A percentile compares a stretch with the other conserved stretches of the same genome.
Conservation (phyloP, 768 basidiomycete species). For the Leccinum incarnatum region DNA sequence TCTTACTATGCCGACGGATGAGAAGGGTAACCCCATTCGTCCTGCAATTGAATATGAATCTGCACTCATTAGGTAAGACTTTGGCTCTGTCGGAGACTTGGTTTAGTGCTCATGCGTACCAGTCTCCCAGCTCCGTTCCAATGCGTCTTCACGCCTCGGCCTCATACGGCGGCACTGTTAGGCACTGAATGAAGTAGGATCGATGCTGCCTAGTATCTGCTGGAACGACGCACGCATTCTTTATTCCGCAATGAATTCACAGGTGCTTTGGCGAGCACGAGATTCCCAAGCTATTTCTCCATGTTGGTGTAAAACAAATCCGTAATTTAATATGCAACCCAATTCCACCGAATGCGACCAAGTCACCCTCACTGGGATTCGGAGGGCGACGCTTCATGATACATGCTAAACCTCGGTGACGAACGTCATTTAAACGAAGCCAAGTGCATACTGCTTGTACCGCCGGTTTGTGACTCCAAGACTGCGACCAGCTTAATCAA, state of each 20-base stretch:
- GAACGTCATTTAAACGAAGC: neutral
- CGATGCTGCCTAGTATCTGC: neutral
- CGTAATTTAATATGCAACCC: neutral
- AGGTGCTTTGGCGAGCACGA: neutral
- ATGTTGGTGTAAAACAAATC: neutral
- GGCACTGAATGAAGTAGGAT: neutral
- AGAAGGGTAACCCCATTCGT: neutral
- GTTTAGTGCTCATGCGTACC: neutral
- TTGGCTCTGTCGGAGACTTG: neutral
- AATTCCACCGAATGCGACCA: neutral
- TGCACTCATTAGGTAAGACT: neutral
- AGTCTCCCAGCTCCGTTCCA: constrained; percentile 1
- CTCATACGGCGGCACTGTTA: neutral
- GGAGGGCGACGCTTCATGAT: neutral
- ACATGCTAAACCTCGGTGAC: neutral
- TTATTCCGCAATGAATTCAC: neutral
- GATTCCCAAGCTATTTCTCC: neutral
- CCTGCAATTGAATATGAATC: neutral
- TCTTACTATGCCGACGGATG: constrained; percentile 2
- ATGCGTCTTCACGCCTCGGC: neutral
- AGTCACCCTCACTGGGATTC: neutral
- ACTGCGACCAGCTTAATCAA: too few species aligned
- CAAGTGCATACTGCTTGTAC: neutral
- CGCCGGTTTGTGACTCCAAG: neutral
- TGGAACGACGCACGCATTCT: neutral